Evolutionary conservation across 768 basidiomycete genomes (phyloP).

Genomic region (Flagelloscypha sp.): DNA sequence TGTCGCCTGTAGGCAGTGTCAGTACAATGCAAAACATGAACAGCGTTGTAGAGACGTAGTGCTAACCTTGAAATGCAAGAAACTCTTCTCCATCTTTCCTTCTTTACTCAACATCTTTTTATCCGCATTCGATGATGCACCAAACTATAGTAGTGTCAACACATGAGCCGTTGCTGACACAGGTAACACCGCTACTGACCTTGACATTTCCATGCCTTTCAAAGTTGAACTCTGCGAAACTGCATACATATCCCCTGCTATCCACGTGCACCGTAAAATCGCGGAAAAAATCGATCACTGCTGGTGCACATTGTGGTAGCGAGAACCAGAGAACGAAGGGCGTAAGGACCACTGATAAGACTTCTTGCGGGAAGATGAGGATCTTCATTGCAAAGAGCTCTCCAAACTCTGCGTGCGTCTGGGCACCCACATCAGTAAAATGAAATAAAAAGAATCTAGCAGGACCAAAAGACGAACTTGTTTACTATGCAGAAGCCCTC

Average conservation of each 20-base stretch:
- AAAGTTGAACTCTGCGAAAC: constrained; percentile 98
- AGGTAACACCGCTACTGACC: constrained; percentile 29
- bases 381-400: constrained; percentile 92
- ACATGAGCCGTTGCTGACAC: background rate
- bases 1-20: constrained; percentile 47
- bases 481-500: constrained; percentile 80
- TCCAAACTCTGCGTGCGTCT: constrained; percentile 90
- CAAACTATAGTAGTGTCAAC: constrained; percentile 44
- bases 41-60: background rate
- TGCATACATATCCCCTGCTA: constrained; percentile 93
- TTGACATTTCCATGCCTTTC: constrained; percentile 89
- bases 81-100: constrained; percentile 99
- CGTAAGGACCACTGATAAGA: constrained; percentile 85
- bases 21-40: background rate
- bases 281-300: constrained; percentile 94
- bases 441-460: constrained; percentile 3
- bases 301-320: constrained; percentile 80
- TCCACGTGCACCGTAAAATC: constrained; percentile 97
- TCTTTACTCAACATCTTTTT: constrained; percentile 79
- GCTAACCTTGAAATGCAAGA: constrained; percentile 81
- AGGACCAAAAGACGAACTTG: constrained; percentile 37
- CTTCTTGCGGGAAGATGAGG: constrained; percentile 77
- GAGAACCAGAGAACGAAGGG: constrained; percentile 94
- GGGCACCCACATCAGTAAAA: constrained; percentile 4
- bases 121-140: constrained; percentile 62